These are phyloP conservation scores for Xylaria flabelliformis DNA, from an alignment of 495 filamentous ascomycete species.

Conservation along the genomic window DNA sequence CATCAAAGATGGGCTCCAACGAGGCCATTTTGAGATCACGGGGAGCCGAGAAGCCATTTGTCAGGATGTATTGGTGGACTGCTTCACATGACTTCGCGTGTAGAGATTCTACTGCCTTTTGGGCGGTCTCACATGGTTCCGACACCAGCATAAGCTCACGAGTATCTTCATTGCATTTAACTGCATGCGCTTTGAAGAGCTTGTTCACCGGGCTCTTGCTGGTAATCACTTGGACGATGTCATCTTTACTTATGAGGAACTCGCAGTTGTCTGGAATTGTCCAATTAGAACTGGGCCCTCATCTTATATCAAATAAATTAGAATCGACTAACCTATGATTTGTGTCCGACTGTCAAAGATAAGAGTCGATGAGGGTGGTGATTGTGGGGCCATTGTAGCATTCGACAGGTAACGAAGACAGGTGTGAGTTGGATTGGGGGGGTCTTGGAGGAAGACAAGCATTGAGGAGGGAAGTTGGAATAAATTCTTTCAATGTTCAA, in stretches of 20 bases:
- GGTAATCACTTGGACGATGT: constrained; percentile 41
- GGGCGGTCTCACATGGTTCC: constrained; percentile 29
- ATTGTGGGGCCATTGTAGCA: neutral
- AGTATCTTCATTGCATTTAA: constrained; percentile 36
- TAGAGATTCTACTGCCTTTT: constrained; percentile 39
- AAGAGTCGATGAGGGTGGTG: constrained; percentile 13
- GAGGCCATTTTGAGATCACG: constrained; percentile 29
- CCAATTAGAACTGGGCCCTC: constrained; percentile 17
- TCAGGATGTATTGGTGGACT: constrained; percentile 45
- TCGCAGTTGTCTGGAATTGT: constrained; percentile 46
- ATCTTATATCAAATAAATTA: constrained; percentile 4
- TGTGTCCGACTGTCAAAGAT: constrained; percentile 28
- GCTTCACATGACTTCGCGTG: constrained; percentile 47
- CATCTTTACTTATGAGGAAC: constrained; percentile 42
- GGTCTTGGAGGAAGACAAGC: constrained; percentile 22
- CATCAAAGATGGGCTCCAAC: constrained; percentile 13
- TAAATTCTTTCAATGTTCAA: constrained; percentile 5
- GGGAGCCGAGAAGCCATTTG: constrained; percentile 44
- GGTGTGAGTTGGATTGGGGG: neutral
- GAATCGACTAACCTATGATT: constrained; percentile 33
- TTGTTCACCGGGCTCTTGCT: constrained; percentile 40
- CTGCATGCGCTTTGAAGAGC: constrained; percentile 43
- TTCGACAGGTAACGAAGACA: neutral
- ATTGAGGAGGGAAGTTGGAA: constrained; percentile 7
- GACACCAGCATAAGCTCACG: constrained; percentile 44